Base-by-base conservation (phyloP, 306 rosid species). In the Lablab purpureus region DNA sequence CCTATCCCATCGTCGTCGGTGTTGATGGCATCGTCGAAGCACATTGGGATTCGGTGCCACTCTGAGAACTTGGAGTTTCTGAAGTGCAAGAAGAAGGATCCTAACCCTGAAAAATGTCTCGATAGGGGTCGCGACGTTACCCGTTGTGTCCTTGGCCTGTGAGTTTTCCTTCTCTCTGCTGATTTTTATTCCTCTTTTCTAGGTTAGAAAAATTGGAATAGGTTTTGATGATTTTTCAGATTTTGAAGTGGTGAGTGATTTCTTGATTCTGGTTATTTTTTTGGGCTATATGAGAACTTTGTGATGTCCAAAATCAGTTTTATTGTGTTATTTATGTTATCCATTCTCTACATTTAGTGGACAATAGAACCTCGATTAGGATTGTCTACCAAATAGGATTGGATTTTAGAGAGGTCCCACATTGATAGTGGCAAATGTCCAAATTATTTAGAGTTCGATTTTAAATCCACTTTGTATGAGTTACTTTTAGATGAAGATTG, bases 1-100 rank as follows among this genome's bases (percentile, higher is more conserved):
- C 99, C 98, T 84, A 87, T 95, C 87, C 97, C 99, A 22, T 85
- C 99, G 2, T 95, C 98, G 76, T 86, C 98, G 56, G 98, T 95
- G 40, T 82, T 95, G 82, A 95, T 88, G 94, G 92, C 97, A 55
- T 83, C 97, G 49, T 85, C 99, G 67, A 95, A 87, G 96, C 99
- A 95, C 84, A 88, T 95, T 79, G 89, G 83, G 73, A 19, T 78
- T 6, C 82, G 84, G 67, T 95, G 98, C 86, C 94, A 89, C 40
- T 64, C 87, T 9, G 98, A 92, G 90, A 95, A 92, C 67, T 76
- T 95, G 86, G 99, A 87, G 8, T 95, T 91, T 47, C 89, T 95
- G 46, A 93, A 89, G 87, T 92, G 99, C 84, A 95, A 95, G 91
- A 87, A 86, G 94, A 88, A 89, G 80, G 99, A 95, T 77, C 88